These are phyloP conservation scores for Torrubiellomyces zombiae DNA, from an alignment of 2,329 filamentous ascomycete species.

Conservation along the genomic window DNA sequence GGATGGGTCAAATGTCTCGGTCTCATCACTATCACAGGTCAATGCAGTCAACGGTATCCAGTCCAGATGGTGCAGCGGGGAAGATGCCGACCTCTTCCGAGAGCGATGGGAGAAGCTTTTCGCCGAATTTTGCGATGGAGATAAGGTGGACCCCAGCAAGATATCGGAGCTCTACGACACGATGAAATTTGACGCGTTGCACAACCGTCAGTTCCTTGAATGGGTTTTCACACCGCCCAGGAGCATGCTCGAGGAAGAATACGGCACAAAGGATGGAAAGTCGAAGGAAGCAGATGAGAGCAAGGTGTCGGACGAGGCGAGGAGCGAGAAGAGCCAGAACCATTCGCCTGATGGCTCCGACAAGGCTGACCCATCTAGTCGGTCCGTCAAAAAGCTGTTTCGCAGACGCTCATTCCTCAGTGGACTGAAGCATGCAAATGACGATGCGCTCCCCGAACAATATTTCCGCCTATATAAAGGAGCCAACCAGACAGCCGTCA, in stretches of 20 bases:
- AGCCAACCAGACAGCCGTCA: constrained; percentile 47
- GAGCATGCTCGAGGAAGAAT: constrained; percentile 58
- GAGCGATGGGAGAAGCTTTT: constrained; percentile 99
- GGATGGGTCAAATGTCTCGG: constrained; percentile 24
- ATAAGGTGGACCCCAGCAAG: constrained; percentile 97
- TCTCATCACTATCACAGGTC: constrained; percentile 38
- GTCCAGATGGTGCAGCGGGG: constrained; percentile 86
- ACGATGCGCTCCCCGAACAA: constrained; percentile 44
- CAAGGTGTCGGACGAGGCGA: constrained; percentile 20
- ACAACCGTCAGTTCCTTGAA: constrained; percentile 90
- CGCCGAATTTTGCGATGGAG: constrained; percentile 85
- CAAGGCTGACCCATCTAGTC: constrained; percentile 21
- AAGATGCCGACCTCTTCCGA: constrained; percentile 85
- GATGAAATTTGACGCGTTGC: constrained; percentile 97
- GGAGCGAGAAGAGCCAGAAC: constrained; percentile 13
- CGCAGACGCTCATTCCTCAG: constrained; percentile 44
- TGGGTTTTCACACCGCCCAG: constrained; percentile 90
- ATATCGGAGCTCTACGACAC: constrained; percentile 97
- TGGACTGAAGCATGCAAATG: constrained; percentile 28
- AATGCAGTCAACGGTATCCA: constrained; percentile 58
- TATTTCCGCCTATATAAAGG: constrained; percentile 89
- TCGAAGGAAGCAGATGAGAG: constrained; percentile 24
- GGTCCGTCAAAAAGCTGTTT: constrained; percentile 32
- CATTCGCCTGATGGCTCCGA: constrained; percentile 18
- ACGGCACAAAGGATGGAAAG: constrained; percentile 26